Evolutionary conservation across 108 stramenopile genomes (phyloP), one percentile per base, ranked within the genome.

Genomic region (Cyclotella choctawhatcheeana): DNA sequence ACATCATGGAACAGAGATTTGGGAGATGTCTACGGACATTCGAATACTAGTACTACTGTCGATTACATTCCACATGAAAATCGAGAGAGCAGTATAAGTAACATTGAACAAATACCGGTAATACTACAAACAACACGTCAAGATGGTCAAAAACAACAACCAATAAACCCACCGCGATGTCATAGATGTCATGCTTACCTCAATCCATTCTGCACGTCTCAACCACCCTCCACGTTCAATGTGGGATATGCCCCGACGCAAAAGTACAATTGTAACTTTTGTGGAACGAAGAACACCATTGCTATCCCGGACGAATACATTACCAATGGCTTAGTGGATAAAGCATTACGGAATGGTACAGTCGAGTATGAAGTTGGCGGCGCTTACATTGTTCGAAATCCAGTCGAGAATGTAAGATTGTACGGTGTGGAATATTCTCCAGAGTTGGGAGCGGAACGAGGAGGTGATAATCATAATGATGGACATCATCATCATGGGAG

Each of bases 341-440:
- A 66, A 18, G 64, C 76, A 16, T 33, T 73, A 12, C 30, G 77
- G 44, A 55, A 56, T 44, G 89, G 85, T 0, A 91, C 88, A 8
- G 84, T 93, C 25, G 92, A 93, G 44, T 91, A 88, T 64, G 85
- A 77, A 54, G 89, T 93, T 32, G 75, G 52, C 33, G 89, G 88
- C 21, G 81, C 83, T 14, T 93, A 89, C 66, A 40, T 84, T 10
- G 89, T 89, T 5, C 69, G 89, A 26, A 47, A 67, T 34, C 35
- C 66, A 1, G 71, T 78, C 12, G 58, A 76, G 52, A 77, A 82
- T 61, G 66, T 86, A n/a, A 44, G 77, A 43, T 75, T 89, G 80
- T 89, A 86, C 50, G 85, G 62, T 25, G 59, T 93, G n/a, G 89
- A 91, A 69, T 64, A 85, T 69, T 79, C 83, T n/a, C 66, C 69